Evolutionary conservation across 2,329 filamentous ascomycete species (phyloP), one percentile per base, ranked within the genome.

Genomic region (Aspergillus persii): DNA sequence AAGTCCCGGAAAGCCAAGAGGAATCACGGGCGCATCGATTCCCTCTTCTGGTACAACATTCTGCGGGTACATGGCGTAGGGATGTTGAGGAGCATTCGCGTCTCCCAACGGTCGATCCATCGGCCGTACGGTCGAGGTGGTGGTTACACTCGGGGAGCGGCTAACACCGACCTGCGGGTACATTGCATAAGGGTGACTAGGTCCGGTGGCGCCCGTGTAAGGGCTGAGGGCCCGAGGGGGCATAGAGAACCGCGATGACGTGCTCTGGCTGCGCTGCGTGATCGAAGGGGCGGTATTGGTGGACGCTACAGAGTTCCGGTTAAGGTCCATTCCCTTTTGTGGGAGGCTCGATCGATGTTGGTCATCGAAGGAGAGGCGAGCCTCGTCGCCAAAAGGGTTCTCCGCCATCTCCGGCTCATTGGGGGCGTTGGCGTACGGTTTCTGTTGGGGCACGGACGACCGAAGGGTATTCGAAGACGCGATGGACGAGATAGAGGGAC

Each of bases 51-150:
- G 75, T 4, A 86, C 82, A 0, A 90, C 91, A 66, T 87, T 92
- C 71, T 97, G 93, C 4, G 90, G 84, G 68, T 96, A 97, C 81
- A 96, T 85, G 46, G 83, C 85, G 71, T 97, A 97, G 0, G 92
- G 92, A 70, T 96, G 92, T 60, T 90, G 86, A 8, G 92, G 92
- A 2, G 86, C 86, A 53, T 81, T 84, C 11, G 84, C 80, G 18
- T 86, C 84, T 9, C 80, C 80, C 66, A 88, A 86, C 3, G 87
- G 83, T 63, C 77, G 82, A 71, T 83, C 85, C 8, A 82, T 76
- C 12, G 83, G 81, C 27, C 83, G 84, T 49, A 84, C 78, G 11
- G 90, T 92, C 7, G 89, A 87, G 12, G 87, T 85, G 23, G 91
- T 91, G n/a, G 86, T 84, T 41, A 89, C 79, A 69, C 91, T 93